These are phyloP conservation scores for Dictyostelium citrinum DNA, from an alignment of 78 protist genomes.

Conservation along the genomic window DNA sequence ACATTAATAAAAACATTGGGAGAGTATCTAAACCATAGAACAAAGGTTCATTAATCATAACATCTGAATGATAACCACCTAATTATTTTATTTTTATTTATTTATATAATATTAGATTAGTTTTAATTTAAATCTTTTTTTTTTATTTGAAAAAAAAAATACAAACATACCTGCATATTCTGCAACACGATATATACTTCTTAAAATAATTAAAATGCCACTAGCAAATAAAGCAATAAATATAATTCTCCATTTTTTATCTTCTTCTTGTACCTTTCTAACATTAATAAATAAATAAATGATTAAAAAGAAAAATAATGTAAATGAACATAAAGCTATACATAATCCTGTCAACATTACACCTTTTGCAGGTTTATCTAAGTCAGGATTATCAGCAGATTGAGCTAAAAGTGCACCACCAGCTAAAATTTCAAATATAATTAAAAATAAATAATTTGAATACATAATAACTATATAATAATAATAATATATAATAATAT, in stretches of 20 bases:
- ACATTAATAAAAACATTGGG: constrained; percentile 22
- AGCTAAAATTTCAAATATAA: background rate
- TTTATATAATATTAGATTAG: no score
- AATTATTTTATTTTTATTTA: no score
- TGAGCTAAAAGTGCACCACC: constrained; percentile 33
- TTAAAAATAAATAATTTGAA: no score
- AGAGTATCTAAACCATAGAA: constrained; percentile 45
- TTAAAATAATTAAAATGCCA: constrained; percentile 11
- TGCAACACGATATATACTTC: constrained; percentile 52
- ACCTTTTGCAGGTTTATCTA: constrained; percentile 23
- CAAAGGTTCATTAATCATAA: constrained; percentile 5
- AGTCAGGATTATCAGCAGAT: background rate
- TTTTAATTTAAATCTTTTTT: no score
- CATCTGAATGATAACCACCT: constrained; percentile 10
- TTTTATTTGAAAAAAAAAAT: no score
- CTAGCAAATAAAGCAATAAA: constrained; percentile 5
- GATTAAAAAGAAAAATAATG: constrained; percentile 15
- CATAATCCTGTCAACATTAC: constrained; percentile 19
- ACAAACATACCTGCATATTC: constrained; percentile 22
- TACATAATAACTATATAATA: background rate
- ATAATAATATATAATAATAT: background rate
- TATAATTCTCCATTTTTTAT: constrained; percentile 22
- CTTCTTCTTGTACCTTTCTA: background rate
- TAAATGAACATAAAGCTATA: constrained; percentile 5
- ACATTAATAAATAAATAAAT: constrained; percentile 4